Conservation (phyloP, 2,329 filamentous ascomycete genomes). For the Drechslera avenae region DNA sequence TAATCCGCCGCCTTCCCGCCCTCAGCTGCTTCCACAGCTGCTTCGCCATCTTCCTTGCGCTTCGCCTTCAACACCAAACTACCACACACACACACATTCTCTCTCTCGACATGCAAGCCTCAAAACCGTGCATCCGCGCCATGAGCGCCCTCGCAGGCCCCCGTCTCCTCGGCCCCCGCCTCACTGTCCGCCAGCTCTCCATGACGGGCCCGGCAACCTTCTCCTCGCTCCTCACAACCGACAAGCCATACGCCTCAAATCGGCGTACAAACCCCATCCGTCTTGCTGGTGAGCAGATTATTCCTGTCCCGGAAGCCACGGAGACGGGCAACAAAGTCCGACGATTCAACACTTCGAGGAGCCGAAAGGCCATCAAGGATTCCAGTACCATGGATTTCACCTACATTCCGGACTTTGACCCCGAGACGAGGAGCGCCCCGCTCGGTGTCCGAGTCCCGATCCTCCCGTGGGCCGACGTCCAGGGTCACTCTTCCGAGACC, state of each 20-base stretch:
- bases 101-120: constrained; percentile 14
- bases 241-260: constrained; percentile 53
- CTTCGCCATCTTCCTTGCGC: background rate
- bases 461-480: constrained; percentile 42
- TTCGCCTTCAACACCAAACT: constrained; percentile 1
- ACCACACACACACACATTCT: too few species aligned
- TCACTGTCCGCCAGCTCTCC: constrained; percentile 57
- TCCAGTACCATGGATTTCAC: constrained; percentile 67
- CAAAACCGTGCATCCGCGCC: constrained; percentile 16
- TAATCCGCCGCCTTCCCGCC: background rate
- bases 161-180: constrained; percentile 51
- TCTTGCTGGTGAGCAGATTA: constrained; percentile 57
- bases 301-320: constrained; percentile 42
- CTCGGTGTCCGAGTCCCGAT: constrained; percentile 56
- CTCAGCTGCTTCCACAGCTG: background rate
- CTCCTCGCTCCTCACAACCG: constrained; percentile 55
- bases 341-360: constrained; percentile 66
- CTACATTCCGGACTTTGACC: constrained; percentile 61
- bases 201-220: constrained; percentile 66
- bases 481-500: constrained; percentile 26
- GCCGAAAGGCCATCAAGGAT: constrained; percentile 62
- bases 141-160: constrained; percentile 48
- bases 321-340: constrained; percentile 48
- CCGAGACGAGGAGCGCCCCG: constrained; percentile 47
- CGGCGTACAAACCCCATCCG: constrained; percentile 52